phyloP scores from a whole-genome alignment of 768 basidiomycete species.

The Hygrophorus pudorinus region DNA sequence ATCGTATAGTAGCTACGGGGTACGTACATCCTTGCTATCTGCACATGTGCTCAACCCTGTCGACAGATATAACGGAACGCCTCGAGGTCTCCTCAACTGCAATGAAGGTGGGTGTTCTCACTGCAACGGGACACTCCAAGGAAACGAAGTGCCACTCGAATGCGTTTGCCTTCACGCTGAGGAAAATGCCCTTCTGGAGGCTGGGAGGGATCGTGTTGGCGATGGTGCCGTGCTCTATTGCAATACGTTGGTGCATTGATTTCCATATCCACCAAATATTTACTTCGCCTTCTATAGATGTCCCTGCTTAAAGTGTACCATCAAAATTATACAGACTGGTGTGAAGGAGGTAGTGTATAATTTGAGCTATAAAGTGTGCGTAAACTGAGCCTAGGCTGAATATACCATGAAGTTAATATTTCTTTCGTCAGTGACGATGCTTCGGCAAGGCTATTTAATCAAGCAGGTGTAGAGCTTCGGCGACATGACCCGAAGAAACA shows the following conservation, averaged over 20 bases:
- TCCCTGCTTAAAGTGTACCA: slow-evolving; percentile 91
- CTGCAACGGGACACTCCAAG: slow-evolving; percentile 52
- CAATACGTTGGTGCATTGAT: slow-evolving; percentile 70
- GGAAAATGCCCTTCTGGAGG: slow-evolving; percentile 93
- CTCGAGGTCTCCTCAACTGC: slow-evolving; percentile 83
- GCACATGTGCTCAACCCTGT: neutral
- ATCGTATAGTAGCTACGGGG: slow-evolving; percentile 75
- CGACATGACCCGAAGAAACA: slow-evolving; percentile 46
- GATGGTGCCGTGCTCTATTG: slow-evolving; percentile 84
- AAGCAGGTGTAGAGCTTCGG: slow-evolving; percentile 76
- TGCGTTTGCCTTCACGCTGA: slow-evolving; percentile 97
- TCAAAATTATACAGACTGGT: slow-evolving; percentile 95
- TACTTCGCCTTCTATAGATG: slow-evolving; percentile 45
- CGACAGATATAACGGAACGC: slow-evolving; percentile 91
- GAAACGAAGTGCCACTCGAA: slow-evolving; percentile 43
- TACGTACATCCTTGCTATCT: slow-evolving; percentile 19
- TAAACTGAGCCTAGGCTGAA: slow-evolving; percentile 7
- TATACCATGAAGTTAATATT: slow-evolving; percentile 1
- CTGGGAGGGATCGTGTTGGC: slow-evolving; percentile 85
- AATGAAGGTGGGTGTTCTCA: slow-evolving; percentile 81
- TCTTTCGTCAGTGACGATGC: slow-evolving; percentile 56
- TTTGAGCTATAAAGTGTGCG: slow-evolving; percentile 89
- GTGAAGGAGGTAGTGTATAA: slow-evolving; percentile 92
- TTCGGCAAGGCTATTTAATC: slow-evolving; percentile 65
- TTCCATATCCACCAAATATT: neutral